These are phyloP conservation scores for Tetrahymena malaccensis DNA, from an alignment of 73 alveolate species.

Conservation along the genomic window DNA sequence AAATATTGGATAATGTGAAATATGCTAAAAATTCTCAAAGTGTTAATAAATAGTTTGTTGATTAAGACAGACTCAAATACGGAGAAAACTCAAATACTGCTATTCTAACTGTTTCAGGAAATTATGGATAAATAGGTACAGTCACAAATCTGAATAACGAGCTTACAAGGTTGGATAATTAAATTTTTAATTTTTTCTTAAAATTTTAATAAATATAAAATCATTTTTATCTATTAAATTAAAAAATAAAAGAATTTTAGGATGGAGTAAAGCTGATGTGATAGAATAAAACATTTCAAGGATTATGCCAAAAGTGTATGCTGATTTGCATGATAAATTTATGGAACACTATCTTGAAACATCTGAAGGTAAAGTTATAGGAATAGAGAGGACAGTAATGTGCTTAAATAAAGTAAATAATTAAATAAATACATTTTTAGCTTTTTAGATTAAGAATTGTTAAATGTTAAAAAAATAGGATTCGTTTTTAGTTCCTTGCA, in stretches of 20 bases:
- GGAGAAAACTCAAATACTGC: slow-evolving; percentile 32
- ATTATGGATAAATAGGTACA: slow-evolving; percentile 1
- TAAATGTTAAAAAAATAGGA: background rate
- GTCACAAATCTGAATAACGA: slow-evolving; percentile 10
- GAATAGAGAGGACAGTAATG: slow-evolving; percentile 13
- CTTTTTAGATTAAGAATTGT: background rate
- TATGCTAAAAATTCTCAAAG: background rate
- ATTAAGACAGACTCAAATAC: slow-evolving; percentile 1
- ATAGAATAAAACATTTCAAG: slow-evolving; percentile 18
- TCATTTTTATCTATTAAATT: background rate
- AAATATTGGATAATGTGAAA: slow-evolving; percentile 15
- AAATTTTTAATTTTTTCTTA: no score
- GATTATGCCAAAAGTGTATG: slow-evolving; percentile 35
- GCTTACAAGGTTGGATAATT: background rate
- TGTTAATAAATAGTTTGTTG: background rate
- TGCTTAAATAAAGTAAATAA: slow-evolving; percentile 13
- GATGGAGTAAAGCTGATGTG: slow-evolving; percentile 16
- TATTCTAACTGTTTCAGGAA: slow-evolving; percentile 23
- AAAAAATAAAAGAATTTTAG: slow-evolving; percentile 7
- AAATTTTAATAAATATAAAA: no score
- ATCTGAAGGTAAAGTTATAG: slow-evolving; percentile 13
- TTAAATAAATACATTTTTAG: background rate
- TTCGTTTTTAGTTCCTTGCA: slow-evolving; percentile 1
- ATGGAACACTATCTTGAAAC: slow-evolving; percentile 21
- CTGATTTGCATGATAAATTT: slow-evolving; percentile 25